Evolutionary conservation across 2,329 filamentous ascomycete species (phyloP), one percentile per base, ranked within the genome.

Genomic region (Venturiaceae sp.): DNA sequence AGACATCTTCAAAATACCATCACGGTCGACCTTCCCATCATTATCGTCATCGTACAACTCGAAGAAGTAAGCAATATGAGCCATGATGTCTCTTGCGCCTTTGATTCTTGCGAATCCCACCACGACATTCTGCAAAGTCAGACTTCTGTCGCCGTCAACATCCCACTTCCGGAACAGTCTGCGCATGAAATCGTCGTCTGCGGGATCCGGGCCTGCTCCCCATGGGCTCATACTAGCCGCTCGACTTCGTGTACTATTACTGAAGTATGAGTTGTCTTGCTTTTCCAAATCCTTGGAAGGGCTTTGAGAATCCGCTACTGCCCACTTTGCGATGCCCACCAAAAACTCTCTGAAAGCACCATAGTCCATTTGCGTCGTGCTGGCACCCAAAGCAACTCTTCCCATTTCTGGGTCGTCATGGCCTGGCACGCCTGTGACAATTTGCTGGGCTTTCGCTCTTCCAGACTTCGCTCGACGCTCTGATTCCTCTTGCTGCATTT

Each of bases 31-130:
- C 65, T 84, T 90, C 28, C 94, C 94, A 68, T 96, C 91, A 1
- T 85, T 83, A 66, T 92, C 87, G 64, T 99, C 92, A 68, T 99
- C 94, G 70, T 97, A 96, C 0, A 99, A 82, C 67, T 96, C 90
- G 66, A 99, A 99, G 72, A 99, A 97, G 73, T 97, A 97, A 61
- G 86, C 94, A 67, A 99, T 97, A 60, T 89, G 94, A 32, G 90
- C 90, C 92, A 99, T 96, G 64, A 99, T 96, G 71, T 99, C 94
- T 52, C 87, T 86, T 58, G 88, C 91, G 8, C 94, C 92, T 71
- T 96, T 97, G 67, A 99, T 90, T 14, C 88, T 84, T 1, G 92
- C 92, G 50, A 99, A 78, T 0, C 94, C 94, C 19, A 87, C 87
- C 5, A 97, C 94, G 2, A 99, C 90, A 65, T 97, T 90, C 67